Base-by-base conservation (phyloP, 306 rosid genomes). In the Betula pendula region DNA sequence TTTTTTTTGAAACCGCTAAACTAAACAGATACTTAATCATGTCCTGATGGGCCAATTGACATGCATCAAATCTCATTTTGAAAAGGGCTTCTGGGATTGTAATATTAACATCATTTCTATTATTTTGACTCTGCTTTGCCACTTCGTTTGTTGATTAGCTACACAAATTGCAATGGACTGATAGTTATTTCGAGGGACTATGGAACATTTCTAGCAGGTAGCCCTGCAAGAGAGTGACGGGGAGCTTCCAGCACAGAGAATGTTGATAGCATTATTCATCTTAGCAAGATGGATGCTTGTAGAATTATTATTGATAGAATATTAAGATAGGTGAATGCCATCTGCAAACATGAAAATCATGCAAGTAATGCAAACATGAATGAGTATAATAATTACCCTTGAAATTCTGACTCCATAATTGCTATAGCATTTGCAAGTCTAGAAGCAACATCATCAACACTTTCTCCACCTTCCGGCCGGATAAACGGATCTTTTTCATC, bases 401-500 rank as follows among this genome's bases (percentile, higher is more conserved):
- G 81, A 83, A 86, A 95, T 76, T 87, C 90, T 0, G 88, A 90
- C 72, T 95, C 98, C 45, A 87, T 82, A 20, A 45, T 51, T 72
- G 81, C 71, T 43, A 95, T 20, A 31, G 95, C 92, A 62, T 59
- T 84, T 70, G 91, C 79, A 74, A 95, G 85, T 73, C 98, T 87
- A 77, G 80, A 77, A 7, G 92, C 96, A 85, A 95, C 96, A 85
- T 90, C 98, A 79, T 88, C 81, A 7, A 90, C 96, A 70, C 97
- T 88, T 85, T 95, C 98, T 58, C 98, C 98, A 81, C 93, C 96
- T 83, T 90, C 93, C 9, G 93, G 95, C 67, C 88, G 85, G 49
- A 49, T 79, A 70, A 89, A 43, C 78, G 97, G 91, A 88, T 95
- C 93, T 70, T 88, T 88, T 83, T 60, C 90, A 79, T 95, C 97